Percentiles rank a stretch among this genome's conserved stretches.
These are phyloP conservation scores for Aciculosporium take DNA, from an alignment of 2,329 filamentous ascomycete genomes.

Conservation along the genomic window DNA sequence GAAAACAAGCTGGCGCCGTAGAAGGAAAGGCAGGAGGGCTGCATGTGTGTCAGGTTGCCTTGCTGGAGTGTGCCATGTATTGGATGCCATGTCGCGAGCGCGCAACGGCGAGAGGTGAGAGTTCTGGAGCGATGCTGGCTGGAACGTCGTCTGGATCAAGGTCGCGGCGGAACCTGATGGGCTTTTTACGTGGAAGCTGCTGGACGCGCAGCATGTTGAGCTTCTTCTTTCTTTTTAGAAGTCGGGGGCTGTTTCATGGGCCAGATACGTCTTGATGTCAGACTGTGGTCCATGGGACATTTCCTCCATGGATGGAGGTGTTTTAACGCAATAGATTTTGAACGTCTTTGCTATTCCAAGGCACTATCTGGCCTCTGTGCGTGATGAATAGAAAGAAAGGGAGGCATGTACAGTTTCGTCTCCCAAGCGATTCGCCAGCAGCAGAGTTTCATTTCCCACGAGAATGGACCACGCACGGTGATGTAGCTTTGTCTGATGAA, in stretches of 20 bases:
- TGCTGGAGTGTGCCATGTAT: not conserved
- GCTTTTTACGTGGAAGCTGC: too few species aligned
- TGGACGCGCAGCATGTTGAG: not conserved
- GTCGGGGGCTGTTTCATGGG: slow-evolving; percentile 1
- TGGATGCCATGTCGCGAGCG: not conserved
- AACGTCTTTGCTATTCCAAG: too few species aligned
- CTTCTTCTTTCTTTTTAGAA: slow-evolving; percentile 2
- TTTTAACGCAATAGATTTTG: slow-evolving; percentile 5
- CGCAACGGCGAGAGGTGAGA: not conserved
- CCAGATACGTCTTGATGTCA: not conserved
- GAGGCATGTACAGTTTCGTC: too few species aligned
- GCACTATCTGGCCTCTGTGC: too few species aligned
- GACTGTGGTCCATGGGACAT: slow-evolving; percentile 1
- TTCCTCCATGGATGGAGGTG: slow-evolving; percentile 1
- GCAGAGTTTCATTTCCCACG: too few species aligned
- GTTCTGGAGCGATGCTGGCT: not conserved
- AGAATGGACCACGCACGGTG: too few species aligned
- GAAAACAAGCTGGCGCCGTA: not conserved
- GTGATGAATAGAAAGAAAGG: too few species aligned
- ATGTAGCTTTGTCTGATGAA: too few species aligned
- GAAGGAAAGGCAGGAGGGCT: too few species aligned
- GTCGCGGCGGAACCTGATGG: not conserved
- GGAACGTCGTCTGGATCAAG: not conserved
- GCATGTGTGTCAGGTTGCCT: not conserved
- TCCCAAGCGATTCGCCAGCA: too few species aligned